A percentile compares a stretch with the other conserved stretches of the same genome.
These are phyloP conservation scores for Ziziphus jujuba DNA, from an alignment of 306 rosid genomes.

Conservation along the genomic window DNA sequence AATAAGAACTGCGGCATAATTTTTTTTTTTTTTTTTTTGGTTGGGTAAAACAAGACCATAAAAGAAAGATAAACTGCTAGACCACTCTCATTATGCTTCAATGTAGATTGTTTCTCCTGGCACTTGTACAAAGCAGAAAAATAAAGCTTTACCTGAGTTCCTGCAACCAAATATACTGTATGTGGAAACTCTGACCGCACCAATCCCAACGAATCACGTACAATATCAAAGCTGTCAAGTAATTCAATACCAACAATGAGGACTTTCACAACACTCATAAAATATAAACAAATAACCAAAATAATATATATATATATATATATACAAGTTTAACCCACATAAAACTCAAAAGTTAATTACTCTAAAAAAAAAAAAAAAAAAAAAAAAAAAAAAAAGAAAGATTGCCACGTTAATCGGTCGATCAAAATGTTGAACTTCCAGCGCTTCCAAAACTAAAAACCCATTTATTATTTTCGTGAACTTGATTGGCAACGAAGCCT, in stretches of 20 bases:
- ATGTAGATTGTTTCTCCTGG: too few relatives aligned
- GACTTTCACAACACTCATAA: neutral
- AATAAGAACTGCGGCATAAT: conserved; percentile 4
- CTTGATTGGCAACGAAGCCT: neutral
- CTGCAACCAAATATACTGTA: conserved; percentile 71
- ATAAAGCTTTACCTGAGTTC: conserved; percentile 73
- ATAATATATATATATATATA: neutral
- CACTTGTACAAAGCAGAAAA: too few relatives aligned
- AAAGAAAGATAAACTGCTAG: neutral
- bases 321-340: too few relatives aligned
- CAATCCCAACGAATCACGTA: conserved; percentile 70
- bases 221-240: conserved; percentile 76
- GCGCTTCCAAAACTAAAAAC: neutral
- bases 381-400: neutral
- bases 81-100: too few relatives aligned
- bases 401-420: too few relatives aligned
- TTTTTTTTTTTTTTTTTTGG: neutral
- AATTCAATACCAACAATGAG: conserved; percentile 10
- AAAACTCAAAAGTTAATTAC: too few relatives aligned
- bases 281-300: neutral
- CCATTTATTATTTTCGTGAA: neutral
- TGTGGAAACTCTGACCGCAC: conserved; percentile 84
- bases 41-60: neutral
- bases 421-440: neutral
- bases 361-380: too few relatives aligned